phyloP scores from a whole-genome alignment of 2,329 filamentous ascomycete species.

The Calonectria montana region DNA sequence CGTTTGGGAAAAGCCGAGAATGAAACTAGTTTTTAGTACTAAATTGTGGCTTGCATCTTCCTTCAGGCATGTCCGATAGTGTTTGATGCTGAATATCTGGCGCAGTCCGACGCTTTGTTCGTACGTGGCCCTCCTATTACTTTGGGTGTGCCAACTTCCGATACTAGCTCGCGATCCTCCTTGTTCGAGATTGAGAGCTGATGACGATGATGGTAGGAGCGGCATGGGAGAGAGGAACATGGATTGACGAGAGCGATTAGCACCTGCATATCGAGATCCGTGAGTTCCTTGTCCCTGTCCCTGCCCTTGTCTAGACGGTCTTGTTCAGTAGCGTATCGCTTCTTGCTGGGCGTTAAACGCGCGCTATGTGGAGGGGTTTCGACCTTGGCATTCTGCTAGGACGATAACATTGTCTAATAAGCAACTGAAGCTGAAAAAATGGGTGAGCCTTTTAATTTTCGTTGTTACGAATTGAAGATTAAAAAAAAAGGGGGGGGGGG shows the following conservation, averaged over 20 bases:
- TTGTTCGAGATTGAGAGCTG: background rate
- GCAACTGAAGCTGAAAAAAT: background rate
- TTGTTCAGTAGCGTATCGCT: background rate
- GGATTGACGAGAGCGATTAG: background rate
- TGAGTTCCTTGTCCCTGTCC: constrained; percentile 3
- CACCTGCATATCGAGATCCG: background rate
- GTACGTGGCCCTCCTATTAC: background rate
- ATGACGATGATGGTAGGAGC: background rate
- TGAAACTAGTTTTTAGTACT: background rate
- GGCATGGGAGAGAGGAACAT: background rate
- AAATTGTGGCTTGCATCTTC: background rate
- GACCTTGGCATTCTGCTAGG: background rate
- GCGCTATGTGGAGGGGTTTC: constrained; percentile 6
- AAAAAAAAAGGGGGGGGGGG: too few species aligned
- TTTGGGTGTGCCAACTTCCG: background rate
- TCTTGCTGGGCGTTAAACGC: constrained; percentile 6
- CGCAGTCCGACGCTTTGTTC: background rate
- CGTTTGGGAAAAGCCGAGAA: background rate
- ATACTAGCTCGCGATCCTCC: background rate
- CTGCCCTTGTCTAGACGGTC: background rate
- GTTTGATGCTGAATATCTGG: background rate
- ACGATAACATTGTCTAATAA: background rate
- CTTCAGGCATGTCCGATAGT: background rate
- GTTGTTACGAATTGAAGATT: background rate
- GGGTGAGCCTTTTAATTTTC: background rate